phyloP scores from a whole-genome alignment of 2,329 filamentous ascomycete genomes.

The Aspergillus sp. region DNA sequence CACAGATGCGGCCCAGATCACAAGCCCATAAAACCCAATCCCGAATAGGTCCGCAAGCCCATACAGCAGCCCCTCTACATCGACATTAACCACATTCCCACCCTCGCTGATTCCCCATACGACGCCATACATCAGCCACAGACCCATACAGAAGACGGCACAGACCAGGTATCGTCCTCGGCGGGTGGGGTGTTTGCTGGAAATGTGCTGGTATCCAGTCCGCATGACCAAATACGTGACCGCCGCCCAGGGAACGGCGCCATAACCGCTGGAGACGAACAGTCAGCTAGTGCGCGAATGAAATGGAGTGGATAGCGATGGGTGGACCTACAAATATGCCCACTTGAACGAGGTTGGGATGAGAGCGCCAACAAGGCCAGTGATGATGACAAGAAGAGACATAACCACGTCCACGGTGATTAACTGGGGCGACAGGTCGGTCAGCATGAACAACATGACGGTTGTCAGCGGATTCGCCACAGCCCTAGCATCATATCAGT shows the following conservation, averaged over 20 bases:
- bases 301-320: background rate
- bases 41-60: background rate
- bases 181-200: background rate
- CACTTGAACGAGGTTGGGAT: background rate
- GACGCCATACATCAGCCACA: background rate
- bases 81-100: background rate
- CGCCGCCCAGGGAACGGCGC: background rate
- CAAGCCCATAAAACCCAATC: no score
- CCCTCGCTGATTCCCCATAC: background rate
- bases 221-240: background rate
- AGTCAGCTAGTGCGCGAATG: background rate
- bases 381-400: background rate
- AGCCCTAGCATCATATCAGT: background rate
- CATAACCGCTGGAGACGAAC: background rate
- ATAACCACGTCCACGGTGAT: background rate
- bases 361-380: background rate
- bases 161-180: background rate
- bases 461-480: background rate
- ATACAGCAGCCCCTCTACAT: background rate
- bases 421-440: background rate
- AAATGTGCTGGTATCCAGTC: background rate
- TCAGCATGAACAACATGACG: background rate
- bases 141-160: background rate
- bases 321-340: background rate
- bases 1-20: background rate